Percentiles rank a stretch among this genome's conserved stretches.
Conservation (phyloP, 768 basidiomycete species). For the Boletus subcaerulescens region DNA sequence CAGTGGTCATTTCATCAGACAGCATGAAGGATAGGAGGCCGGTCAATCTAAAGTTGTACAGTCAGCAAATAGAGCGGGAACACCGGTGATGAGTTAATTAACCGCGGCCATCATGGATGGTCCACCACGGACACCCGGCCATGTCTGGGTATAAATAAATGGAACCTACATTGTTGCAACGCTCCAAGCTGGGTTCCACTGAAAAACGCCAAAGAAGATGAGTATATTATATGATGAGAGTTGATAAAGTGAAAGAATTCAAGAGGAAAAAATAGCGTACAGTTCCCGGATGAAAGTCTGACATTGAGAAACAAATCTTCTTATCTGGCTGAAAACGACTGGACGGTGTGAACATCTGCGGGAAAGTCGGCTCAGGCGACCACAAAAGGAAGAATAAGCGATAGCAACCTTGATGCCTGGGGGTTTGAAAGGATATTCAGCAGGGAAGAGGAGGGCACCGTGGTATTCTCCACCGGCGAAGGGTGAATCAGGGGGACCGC, state of each 20-base stretch:
- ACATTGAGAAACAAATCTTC: conserved; percentile 99
- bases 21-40: conserved; percentile 95
- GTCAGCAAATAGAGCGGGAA: conserved; percentile 8
- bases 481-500: conserved; percentile 91
- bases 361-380: conserved; percentile 5
- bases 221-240: conserved; percentile 7
- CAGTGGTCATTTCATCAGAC: conserved; percentile 95
- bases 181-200: conserved; percentile 98
- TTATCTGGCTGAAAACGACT: conserved; percentile 88
- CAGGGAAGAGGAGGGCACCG: conserved; percentile 86
- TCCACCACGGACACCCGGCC: conserved; percentile 6
- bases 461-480: conserved; percentile 93
- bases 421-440: conserved; percentile 95
- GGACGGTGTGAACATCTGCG: conserved; percentile 86
- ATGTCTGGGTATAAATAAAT: neutral
- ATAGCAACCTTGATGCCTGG: conserved; percentile 86
- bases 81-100: conserved; percentile 11
- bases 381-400: neutral
- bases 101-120: conserved; percentile 14
- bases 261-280: conserved; percentile 44
- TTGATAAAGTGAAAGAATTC: neutral
- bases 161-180: conserved; percentile 84
- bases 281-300: conserved; percentile 88
- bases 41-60: conserved; percentile 59
- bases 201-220: neutral